Evolutionary conservation across 2,329 filamentous ascomycete genomes (phyloP), one percentile per base, ranked within the genome.

Genomic region (Myriosclerotinia scirpicola): DNA sequence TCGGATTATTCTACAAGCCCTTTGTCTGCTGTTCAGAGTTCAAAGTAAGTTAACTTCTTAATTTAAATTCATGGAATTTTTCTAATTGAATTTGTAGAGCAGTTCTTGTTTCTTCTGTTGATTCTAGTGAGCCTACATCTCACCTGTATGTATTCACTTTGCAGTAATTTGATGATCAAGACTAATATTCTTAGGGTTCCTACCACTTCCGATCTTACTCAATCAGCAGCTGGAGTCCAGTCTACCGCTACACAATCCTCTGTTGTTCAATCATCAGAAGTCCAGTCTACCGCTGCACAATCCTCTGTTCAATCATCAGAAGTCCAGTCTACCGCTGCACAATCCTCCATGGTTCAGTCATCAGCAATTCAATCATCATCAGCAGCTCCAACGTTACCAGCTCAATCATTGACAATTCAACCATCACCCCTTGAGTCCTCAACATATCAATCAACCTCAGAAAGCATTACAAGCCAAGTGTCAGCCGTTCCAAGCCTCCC

Each of bases 341-440:
- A 44, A 44, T 42, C 40, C 20, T 34, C 22, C 7, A 20, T 40
- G 15, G 14, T 9, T 26, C 12, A 58, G 14, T 36, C 56, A 8
- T 8, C 56, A 22, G 6, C 20, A 34, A 12, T n/a, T 46, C 42
- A n/a, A 34, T 46, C 20, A 12, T 46, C 55, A 46, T 34, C 14
- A 34, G 6, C 40, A 8, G 1, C 30, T 59, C 8, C 30, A 48
- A 34, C 26, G 36, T 59, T 46, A 7, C 17, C 55, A 34, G 20
- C 26, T 34, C 42, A 59, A 48, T 59, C 20, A 0, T 59, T 36
- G 56, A 48, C 30, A 48, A 48, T 36, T 59, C 30, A 44, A 20
- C 38, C 55, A 44, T 44, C 22, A 58, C 40, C 38, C 30, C 9
- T 58, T 58, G 22, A 44, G 36, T 58, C 55, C 20, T 58, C 55